These are phyloP conservation scores for Eremothecium gossypii DNA, from an alignment of 1,139 yeast species.

Conservation along the genomic window DNA sequence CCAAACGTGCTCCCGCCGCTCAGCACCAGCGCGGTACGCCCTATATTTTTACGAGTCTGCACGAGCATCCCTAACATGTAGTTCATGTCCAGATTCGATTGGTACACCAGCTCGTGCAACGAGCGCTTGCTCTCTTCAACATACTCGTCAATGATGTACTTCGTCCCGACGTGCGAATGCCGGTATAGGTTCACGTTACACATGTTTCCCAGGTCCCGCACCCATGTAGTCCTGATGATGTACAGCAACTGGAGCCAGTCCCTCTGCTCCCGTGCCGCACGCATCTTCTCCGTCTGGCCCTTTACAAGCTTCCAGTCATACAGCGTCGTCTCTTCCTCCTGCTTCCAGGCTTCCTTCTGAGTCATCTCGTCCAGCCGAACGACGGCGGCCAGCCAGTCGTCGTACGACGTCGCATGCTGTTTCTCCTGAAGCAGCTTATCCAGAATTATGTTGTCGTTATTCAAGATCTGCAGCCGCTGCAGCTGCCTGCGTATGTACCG, in stretches of 20 bases:
- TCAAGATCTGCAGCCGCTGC: slow-evolving; percentile 11
- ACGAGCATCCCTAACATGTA: slow-evolving; percentile 68
- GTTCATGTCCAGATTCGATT: slow-evolving; percentile 52
- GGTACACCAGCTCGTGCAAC: slow-evolving; percentile 35
- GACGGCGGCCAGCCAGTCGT: slow-evolving; percentile 62
- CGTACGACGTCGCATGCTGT: slow-evolving; percentile 53
- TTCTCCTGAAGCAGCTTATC: slow-evolving; percentile 40
- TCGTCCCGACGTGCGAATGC: slow-evolving; percentile 81
- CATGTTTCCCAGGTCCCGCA: slow-evolving; percentile 78
- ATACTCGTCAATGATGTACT: slow-evolving; percentile 71
- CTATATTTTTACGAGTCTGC: slow-evolving; percentile 85
- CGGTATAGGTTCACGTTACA: slow-evolving; percentile 72
- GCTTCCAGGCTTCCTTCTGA: slow-evolving; percentile 60
- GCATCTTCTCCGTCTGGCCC: slow-evolving; percentile 47
- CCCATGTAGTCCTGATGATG: slow-evolving; percentile 75
- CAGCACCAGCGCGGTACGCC: slow-evolving; percentile 83
- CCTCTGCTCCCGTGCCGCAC: slow-evolving; percentile 45
- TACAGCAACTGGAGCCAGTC: slow-evolving; percentile 59
- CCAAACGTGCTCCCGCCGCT: slow-evolving; percentile 97
- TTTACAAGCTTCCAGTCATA: slow-evolving; percentile 64
- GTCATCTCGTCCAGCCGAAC: slow-evolving; percentile 53
- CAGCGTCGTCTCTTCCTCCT: slow-evolving; percentile 45
- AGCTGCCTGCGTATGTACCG: slow-evolving; percentile 3
- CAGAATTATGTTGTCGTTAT: slow-evolving; percentile 26
- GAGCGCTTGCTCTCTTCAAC: slow-evolving; percentile 65